Evolutionary conservation across 495 filamentous ascomycete genomes (phyloP).

Genomic region (Annulohypoxylon bovei): DNA sequence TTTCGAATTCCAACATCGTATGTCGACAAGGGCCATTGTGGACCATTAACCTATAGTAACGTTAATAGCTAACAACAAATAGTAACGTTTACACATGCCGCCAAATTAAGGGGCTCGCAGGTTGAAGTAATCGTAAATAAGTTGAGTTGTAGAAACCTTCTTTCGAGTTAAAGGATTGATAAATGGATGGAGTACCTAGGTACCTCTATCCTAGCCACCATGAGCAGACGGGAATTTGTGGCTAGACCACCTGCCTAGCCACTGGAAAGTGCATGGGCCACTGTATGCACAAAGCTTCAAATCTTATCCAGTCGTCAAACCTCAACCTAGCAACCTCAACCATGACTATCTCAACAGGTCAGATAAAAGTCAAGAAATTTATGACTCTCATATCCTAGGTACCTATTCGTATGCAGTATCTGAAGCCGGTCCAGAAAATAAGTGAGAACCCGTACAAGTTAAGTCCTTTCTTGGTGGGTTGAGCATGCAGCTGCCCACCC

Average conservation of each 20-base stretch:
- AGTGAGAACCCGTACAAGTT: background rate
- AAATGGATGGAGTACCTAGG: background rate
- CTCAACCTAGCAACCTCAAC: slow-evolving; percentile 5
- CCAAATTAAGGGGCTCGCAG: background rate
- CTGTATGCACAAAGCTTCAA: slow-evolving; percentile 7
- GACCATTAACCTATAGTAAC: background rate
- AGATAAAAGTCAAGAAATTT: background rate
- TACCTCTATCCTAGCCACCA: background rate
- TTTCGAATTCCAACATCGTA: background rate
- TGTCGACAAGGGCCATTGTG: background rate
- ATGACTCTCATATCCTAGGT: background rate
- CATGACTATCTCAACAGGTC: background rate
- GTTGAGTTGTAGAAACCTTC: background rate
- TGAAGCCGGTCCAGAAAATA: background rate
- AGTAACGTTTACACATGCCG: background rate
- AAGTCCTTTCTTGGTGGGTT: background rate
- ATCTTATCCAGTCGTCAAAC: background rate
- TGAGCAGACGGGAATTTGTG: background rate
- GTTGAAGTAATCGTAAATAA: background rate
- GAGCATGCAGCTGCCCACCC: background rate
- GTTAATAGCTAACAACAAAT: background rate
- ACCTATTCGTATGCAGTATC: background rate
- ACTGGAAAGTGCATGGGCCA: slow-evolving; percentile 2
- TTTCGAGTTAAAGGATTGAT: background rate
- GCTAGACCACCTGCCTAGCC: background rate